Evolutionary conservation across 306 rosid genomes (phyloP), one percentile per base, ranked within the genome.

Genomic region (Betula pendula): DNA sequence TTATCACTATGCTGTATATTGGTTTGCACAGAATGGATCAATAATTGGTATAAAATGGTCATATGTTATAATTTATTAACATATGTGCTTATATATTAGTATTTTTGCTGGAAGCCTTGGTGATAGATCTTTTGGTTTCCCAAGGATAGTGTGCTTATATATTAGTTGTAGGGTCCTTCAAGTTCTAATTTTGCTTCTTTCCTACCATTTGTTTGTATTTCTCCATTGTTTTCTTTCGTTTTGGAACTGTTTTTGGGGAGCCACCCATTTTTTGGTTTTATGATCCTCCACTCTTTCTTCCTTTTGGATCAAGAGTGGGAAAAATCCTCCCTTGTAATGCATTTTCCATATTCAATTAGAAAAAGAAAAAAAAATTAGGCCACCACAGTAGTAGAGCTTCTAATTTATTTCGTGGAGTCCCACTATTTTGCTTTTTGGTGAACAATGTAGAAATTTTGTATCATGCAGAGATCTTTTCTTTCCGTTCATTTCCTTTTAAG

Each of bases 21-120:
- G 51, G 45, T 70, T 69, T 69, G 66, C 58, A 77, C 51, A 66
- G 77, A 13, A n/a, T 13, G n/a, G 52, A 42, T 68, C 22, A 22
- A 24, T 24, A 55, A 22, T 12, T 22, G 33, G 29, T 43, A 12
- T 31, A 14, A 43, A 24, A 44, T 69, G 35, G 53, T 69, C 56
- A 69, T 13, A 13, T 45, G 38, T 14, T 47, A 24, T 69, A 6
- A 3, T 66, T 24, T 5, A n/a, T 13, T 69, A 27, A 45, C 33
- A 22, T 69, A 40, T 20, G 24, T 69, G 38, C 35, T 44, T 44
- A 33, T 44, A 7, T 42, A 0, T 13, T 69, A 47, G 52, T 14
- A 33, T 33, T 63, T 6, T 22, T 63, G 70, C 45, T 31, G 70
- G 17, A 15, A 8, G 44, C 70, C 47, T 33, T 63, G 70, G 35